These are phyloP conservation scores for Nematocida displodere DNA, from an alignment of 371 early-diverging fungal genomes.

Conservation along the genomic window DNA sequence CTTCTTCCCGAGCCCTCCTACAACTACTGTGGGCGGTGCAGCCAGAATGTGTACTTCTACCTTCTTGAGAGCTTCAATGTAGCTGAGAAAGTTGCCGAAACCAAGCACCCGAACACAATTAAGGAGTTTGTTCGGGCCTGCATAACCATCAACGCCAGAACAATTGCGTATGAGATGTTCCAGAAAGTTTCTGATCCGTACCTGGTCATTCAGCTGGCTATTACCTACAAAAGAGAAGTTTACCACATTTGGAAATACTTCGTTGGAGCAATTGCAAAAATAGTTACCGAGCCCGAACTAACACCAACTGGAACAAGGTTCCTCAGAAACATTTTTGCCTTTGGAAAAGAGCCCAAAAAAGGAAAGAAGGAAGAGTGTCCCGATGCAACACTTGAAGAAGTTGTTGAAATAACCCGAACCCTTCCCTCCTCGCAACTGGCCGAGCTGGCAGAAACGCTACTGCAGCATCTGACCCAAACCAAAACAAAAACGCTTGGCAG, in stretches of 20 bases:
- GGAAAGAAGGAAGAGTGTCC: constrained; percentile 28
- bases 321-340: constrained; percentile 28
- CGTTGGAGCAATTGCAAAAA: background rate
- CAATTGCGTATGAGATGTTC: background rate
- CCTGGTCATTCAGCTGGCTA: background rate
- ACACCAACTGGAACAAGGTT: background rate
- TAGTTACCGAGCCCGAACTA: background rate
- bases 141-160: background rate
- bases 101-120: background rate
- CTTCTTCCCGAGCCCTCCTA: background rate
- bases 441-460: background rate
- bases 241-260: background rate
- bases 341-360: constrained; percentile 45
- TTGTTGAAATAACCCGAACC: constrained; percentile 12
- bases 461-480: background rate
- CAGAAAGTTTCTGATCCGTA: background rate
- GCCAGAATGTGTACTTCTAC: constrained; percentile 10
- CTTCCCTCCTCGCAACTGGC: background rate
- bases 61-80: constrained; percentile 5
- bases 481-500: constrained; percentile 9
- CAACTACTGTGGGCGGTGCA: constrained; percentile 31
- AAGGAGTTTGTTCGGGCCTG: constrained; percentile 14
- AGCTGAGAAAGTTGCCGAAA: background rate
- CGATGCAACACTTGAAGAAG: background rate
- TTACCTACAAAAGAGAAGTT: background rate